Conservation (phyloP, 2,329 filamentous ascomycete species). For the Seiridium unicorne region DNA sequence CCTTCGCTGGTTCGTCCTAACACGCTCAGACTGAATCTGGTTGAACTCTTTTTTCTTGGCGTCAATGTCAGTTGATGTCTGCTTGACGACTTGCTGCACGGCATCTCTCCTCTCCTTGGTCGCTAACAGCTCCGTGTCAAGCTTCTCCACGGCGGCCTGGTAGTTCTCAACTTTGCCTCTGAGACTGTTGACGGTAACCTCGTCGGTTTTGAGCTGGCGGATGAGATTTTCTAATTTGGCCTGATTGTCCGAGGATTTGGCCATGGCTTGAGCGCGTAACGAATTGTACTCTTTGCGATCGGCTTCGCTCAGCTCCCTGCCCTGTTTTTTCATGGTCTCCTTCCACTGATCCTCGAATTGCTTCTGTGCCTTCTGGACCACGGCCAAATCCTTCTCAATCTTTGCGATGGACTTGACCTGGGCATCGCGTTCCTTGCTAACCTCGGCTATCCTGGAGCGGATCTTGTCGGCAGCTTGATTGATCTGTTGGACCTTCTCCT, state of each 20-base stretch:
- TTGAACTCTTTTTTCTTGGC: constrained; percentile 90
- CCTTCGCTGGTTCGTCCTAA: constrained; percentile 75
- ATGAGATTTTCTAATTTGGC: constrained; percentile 81
- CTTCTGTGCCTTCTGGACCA: constrained; percentile 85
- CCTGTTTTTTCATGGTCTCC: constrained; percentile 81
- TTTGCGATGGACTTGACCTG: constrained; percentile 69
- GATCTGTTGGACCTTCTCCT: constrained; percentile 86
- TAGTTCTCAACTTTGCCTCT: constrained; percentile 83
- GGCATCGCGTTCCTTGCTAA: constrained; percentile 73
- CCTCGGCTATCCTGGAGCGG: constrained; percentile 64
- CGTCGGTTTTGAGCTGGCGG: constrained; percentile 86
- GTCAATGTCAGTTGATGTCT: constrained; percentile 75
- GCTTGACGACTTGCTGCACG: constrained; percentile 61
- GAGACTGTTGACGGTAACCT: constrained; percentile 85
- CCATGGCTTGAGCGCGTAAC: constrained; percentile 80
- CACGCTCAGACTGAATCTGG: constrained; percentile 76
- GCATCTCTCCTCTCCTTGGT: constrained; percentile 67
- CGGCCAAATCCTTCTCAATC: constrained; percentile 75
- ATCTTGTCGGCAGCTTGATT: constrained; percentile 68
- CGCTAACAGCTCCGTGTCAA: constrained; percentile 68
- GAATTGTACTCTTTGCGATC: constrained; percentile 89
- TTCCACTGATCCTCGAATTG: constrained; percentile 87
- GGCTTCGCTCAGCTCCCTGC: constrained; percentile 78
- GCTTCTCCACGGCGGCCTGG: constrained; percentile 69
- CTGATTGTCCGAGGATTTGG: constrained; percentile 77